phyloP scores from a whole-genome alignment of 345 rosid species.

The Cardamine occulta region DNA sequence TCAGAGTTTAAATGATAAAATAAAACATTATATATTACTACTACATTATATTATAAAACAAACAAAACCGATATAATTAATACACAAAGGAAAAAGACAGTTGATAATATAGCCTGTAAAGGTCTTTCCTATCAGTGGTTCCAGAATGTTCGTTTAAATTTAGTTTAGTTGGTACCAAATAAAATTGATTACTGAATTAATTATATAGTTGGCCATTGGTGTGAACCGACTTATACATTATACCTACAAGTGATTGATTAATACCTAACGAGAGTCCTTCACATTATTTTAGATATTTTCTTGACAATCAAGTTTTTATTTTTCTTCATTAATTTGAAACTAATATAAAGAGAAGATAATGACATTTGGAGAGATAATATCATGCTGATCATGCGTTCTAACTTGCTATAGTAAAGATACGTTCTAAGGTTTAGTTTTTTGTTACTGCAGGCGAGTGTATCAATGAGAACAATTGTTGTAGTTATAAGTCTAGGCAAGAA shows the following conservation, averaged over 20 bases:
- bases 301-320: no score
- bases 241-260: not conserved
- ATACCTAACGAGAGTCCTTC: not conserved
- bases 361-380: no score
- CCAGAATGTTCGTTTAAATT: constrained; percentile 8
- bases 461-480: no score
- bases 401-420: no score
- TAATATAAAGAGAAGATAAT: no score
- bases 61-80: not conserved
- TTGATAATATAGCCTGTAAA: constrained; percentile 36
- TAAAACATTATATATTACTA: no score
- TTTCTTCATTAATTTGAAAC: no score
- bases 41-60: not conserved
- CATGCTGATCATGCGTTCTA: no score
- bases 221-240: not conserved
- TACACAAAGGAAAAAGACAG: not conserved
- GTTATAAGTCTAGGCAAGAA: no score
- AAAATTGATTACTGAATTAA: not conserved
- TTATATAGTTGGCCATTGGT: not conserved
- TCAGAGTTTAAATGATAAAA: not conserved
- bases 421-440: no score
- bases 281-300: not conserved
- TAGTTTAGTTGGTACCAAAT: not conserved
- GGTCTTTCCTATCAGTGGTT: constrained; percentile 1
- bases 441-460: no score